phyloP scores from a whole-genome alignment of 208 protist genomes.

The Acanthamoeba quina region DNA sequence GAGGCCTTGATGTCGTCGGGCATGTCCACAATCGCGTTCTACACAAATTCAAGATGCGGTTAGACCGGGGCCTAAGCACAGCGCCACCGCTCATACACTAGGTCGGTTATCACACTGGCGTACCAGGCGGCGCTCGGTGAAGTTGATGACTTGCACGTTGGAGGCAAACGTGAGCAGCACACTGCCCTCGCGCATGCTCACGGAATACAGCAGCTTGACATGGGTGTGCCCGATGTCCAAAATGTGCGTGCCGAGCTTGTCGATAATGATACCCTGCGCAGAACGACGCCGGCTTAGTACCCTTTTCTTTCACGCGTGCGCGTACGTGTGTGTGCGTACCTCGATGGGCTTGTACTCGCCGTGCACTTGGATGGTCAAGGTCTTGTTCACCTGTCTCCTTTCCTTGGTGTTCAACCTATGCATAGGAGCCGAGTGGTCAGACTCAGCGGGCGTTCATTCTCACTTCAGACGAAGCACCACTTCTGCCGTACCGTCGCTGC shows the following conservation, averaged over 20 bases:
- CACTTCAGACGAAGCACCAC: not conserved
- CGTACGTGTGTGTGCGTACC: not conserved
- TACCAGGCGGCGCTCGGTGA: constrained; percentile 53
- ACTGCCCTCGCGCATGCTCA: constrained; percentile 51
- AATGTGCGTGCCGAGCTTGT: constrained; percentile 24
- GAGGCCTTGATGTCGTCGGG: constrained; percentile 30
- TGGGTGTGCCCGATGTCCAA: constrained; percentile 44
- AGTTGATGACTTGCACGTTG: constrained; percentile 65
- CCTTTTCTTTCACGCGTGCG: no score
- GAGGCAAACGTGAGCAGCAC: constrained; percentile 20
- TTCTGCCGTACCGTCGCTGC: constrained; percentile 1
- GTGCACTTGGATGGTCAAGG: constrained; percentile 59
- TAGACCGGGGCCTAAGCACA: not conserved
- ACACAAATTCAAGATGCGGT: not conserved
- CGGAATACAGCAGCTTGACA: constrained; percentile 58
- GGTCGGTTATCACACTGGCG: not conserved
- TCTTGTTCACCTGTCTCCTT: not conserved
- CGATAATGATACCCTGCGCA: constrained; percentile 12
- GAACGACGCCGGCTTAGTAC: not conserved
- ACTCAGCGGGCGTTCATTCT: not conserved
- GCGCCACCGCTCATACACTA: not conserved
- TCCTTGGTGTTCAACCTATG: constrained; percentile 52
- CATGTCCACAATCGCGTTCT: constrained; percentile 45
- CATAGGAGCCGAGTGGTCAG: not conserved
- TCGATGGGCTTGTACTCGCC: constrained; percentile 64